A percentile compares a stretch with the other conserved stretches of the same genome.
Evolutionary conservation across 208 protist genomes (phyloP).

Genomic region (Trypanosoma cruzi): DNA sequence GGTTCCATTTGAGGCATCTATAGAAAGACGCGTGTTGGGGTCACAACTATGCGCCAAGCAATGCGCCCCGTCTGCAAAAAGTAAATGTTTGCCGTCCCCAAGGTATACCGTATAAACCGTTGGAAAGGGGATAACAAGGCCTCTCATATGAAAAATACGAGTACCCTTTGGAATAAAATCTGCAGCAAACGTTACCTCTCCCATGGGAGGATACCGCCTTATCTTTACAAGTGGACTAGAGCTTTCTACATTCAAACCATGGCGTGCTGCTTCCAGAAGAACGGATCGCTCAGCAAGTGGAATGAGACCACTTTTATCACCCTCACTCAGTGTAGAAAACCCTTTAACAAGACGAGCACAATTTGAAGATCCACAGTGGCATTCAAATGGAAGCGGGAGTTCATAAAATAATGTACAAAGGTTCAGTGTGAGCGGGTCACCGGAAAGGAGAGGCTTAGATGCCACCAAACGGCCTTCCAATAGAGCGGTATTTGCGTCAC

Average conservation of each 20-base stretch:
- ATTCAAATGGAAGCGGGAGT: slow-evolving; percentile 40
- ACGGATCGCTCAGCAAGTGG: slow-evolving; percentile 40
- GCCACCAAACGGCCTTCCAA: slow-evolving; percentile 66
- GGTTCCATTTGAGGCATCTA: slow-evolving; percentile 60
- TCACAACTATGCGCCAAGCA: slow-evolving; percentile 83
- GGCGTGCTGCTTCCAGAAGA: slow-evolving; percentile 41
- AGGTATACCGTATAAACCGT: slow-evolving; percentile 89
- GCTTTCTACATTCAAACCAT: slow-evolving; percentile 40
- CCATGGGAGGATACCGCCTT: slow-evolving; percentile 38
- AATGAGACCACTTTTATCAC: slow-evolving; percentile 44
- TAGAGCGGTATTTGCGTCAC: slow-evolving; percentile 72
- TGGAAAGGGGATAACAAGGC: slow-evolving; percentile 77
- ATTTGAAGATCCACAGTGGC: slow-evolving; percentile 44
- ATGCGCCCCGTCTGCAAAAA: slow-evolving; percentile 71
- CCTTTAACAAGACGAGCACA: slow-evolving; percentile 44
- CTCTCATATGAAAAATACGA: slow-evolving; percentile 68
- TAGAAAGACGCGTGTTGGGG: slow-evolving; percentile 79
- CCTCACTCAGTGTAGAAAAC: slow-evolving; percentile 42
- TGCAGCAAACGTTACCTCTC: slow-evolving; percentile 62
- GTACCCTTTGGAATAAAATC: slow-evolving; percentile 51
- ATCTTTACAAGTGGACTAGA: slow-evolving; percentile 51
- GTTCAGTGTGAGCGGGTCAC: slow-evolving; percentile 73
- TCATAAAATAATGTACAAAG: slow-evolving; percentile 60
- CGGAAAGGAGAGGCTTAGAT: slow-evolving; percentile 47
- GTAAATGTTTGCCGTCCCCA: slow-evolving; percentile 76